Conservation (phyloP, 2,329 filamentous ascomycete species). For the Lachnellula arida region DNA sequence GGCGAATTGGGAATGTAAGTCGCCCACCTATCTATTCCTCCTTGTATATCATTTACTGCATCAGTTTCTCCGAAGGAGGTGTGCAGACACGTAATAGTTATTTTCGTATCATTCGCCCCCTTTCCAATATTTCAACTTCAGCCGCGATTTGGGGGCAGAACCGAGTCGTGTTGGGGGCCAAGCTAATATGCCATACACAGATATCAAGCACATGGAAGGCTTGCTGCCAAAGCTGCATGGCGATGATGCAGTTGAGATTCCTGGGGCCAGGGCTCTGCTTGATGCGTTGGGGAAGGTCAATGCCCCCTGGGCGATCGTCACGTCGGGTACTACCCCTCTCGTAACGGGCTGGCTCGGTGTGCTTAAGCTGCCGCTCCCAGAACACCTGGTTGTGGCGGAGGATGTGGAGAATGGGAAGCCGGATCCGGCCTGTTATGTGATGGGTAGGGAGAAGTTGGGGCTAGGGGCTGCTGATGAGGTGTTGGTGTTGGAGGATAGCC, state of each 20-base stretch:
- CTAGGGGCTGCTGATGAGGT: slow-evolving; percentile 37
- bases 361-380: slow-evolving; percentile 59
- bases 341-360: slow-evolving; percentile 68
- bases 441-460: slow-evolving; percentile 60
- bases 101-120: slow-evolving; percentile 11
- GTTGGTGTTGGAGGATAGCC: slow-evolving; percentile 66
- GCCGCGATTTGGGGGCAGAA: slow-evolving; percentile 3
- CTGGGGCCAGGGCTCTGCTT: slow-evolving; percentile 71
- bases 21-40: background rate
- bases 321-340: slow-evolving; percentile 64
- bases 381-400: slow-evolving; percentile 68
- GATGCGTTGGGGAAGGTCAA: slow-evolving; percentile 55
- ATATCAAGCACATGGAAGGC: slow-evolving; percentile 74
- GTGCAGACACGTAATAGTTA: background rate
- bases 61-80: background rate
- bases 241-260: slow-evolving; percentile 75
- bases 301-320: slow-evolving; percentile 75
- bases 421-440: slow-evolving; percentile 67
- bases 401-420: slow-evolving; percentile 73
- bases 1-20: slow-evolving; percentile 90
- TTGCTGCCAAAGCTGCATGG: slow-evolving; percentile 73
- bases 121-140: slow-evolving; percentile 2
- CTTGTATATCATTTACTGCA: background rate
- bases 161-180: background rate
- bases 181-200: slow-evolving; percentile 40